Percentiles rank a stretch among this genome's conserved stretches.
Conservation (phyloP, 345 rosid genomes). For the Pugionium cornutum region DNA sequence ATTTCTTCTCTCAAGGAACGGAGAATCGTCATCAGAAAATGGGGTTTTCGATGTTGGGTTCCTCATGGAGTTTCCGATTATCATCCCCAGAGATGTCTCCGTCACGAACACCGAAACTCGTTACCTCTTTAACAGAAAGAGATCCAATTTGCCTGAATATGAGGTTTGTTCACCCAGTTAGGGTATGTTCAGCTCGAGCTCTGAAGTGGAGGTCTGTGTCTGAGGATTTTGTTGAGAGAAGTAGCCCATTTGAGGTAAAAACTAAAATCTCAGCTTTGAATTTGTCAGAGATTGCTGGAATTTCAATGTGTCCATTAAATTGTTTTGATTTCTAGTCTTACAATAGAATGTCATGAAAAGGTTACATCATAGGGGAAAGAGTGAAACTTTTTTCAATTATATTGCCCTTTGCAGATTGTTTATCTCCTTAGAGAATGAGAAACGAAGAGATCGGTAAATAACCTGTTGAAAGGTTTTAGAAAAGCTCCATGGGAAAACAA, state of each 20-base stretch:
- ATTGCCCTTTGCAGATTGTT: too few species aligned
- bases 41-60: conserved; percentile 52
- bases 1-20: neutral
- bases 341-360: too few species aligned
- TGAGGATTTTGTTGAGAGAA: conserved; percentile 61
- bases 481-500: too few species aligned
- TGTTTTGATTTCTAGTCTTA: too few species aligned
- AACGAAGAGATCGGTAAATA: too few species aligned
- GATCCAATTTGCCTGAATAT: conserved; percentile 28
- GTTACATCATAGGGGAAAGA: too few species aligned
- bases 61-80: conserved; percentile 43
- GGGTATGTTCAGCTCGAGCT: conserved; percentile 31
- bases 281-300: too few species aligned
- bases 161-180: conserved; percentile 30
- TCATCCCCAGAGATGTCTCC: conserved; percentile 29
- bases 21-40: conserved; percentile 14
- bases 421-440: too few species aligned
- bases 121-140: conserved; percentile 33
- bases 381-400: too few species aligned
- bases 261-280: too few species aligned
- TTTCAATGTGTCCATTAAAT: too few species aligned
- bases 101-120: conserved; percentile 31
- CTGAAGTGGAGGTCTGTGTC: conserved; percentile 44
- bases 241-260: conserved; percentile 75
- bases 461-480: too few species aligned